A percentile compares a stretch with the other conserved stretches of the same genome.
Evolutionary conservation across 2,329 filamentous ascomycete species (phyloP).

Genomic region (Rhinocladiella similis): DNA sequence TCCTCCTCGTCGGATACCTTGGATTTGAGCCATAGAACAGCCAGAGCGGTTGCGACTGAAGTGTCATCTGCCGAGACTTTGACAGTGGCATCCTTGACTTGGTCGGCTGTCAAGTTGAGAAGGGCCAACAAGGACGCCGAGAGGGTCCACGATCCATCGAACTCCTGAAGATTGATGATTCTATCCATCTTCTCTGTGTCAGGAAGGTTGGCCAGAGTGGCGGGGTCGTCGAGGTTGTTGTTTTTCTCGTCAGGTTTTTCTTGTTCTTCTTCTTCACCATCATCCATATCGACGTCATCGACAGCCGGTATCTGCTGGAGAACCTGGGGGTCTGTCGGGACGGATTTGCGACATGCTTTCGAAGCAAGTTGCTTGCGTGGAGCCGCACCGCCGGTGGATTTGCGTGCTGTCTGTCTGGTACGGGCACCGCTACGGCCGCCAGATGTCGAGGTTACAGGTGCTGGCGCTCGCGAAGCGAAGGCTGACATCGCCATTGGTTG

Average conservation of each 20-base stretch:
- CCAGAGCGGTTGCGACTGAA: conserved; percentile 40
- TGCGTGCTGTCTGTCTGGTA: conserved; percentile 44
- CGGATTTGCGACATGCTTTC: no score
- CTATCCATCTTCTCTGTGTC: conserved; percentile 36
- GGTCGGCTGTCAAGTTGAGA: conserved; percentile 17
- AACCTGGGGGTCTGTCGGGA: no score
- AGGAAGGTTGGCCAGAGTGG: background rate
- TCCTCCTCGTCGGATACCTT: conserved; percentile 50
- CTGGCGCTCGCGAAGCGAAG: no score
- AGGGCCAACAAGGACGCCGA: conserved; percentile 28
- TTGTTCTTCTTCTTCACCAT: no score
- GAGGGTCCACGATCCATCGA: conserved; percentile 56
- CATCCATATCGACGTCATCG: no score
- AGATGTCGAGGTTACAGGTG: no score
- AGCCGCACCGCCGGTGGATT: conserved; percentile 59
- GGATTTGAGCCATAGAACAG: conserved; percentile 51
- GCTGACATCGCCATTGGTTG: no score
- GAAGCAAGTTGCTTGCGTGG: conserved; percentile 72
- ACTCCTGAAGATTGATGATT: conserved; percentile 58
- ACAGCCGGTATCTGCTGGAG: no score
- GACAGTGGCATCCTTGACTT: conserved; percentile 8
- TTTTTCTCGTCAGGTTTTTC: background rate
- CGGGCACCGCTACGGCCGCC: no score
- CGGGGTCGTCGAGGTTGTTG: no score
- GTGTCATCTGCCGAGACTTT: conserved; percentile 9